Evolutionary conservation across 768 basidiomycete genomes (phyloP).

Genomic region (Suillus paluster): DNA sequence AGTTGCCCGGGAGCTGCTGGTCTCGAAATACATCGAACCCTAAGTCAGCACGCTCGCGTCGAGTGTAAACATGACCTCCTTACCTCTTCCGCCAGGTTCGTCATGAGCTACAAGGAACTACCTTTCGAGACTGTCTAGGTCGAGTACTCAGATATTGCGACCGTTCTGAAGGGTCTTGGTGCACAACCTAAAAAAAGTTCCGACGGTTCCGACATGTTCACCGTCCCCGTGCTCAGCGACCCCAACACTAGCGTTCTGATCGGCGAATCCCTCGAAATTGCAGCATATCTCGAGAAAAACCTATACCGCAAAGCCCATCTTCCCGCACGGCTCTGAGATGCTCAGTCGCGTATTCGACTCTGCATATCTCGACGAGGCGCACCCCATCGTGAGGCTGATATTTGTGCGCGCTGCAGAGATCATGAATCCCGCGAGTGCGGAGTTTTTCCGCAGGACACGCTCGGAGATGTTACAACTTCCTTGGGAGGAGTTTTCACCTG

Average conservation of each 20-base stretch:
- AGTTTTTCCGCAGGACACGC: constrained; percentile 44
- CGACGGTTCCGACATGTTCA: constrained; percentile 40
- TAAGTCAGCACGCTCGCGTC: constrained; percentile 19
- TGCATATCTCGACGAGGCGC: constrained; percentile 30
- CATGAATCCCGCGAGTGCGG: constrained; percentile 35
- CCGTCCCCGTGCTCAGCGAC: constrained; percentile 51
- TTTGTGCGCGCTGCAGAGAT: constrained; percentile 21
- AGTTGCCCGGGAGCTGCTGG: constrained; percentile 28
- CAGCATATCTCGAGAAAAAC: constrained; percentile 50
- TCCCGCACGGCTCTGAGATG: constrained; percentile 33
- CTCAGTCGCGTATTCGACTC: constrained; percentile 41
- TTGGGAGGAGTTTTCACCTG: constrained; percentile 32
- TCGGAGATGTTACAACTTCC: neutral
- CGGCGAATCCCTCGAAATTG: constrained; percentile 48
- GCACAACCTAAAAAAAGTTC: neutral
- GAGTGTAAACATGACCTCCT: neutral
- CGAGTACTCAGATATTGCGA: constrained; percentile 53
- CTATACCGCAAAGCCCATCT: constrained; percentile 37
- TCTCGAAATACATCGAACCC: constrained; percentile 40
- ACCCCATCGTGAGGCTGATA: constrained; percentile 20
- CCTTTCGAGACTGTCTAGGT: constrained; percentile 53
- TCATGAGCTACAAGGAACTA: constrained; percentile 39
- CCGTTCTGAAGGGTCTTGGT: constrained; percentile 35
- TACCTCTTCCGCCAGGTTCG: constrained; percentile 20
- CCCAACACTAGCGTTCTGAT: constrained; percentile 38